A percentile compares a stretch with the other conserved stretches of the same genome.
phyloP scores from a whole-genome alignment of 225 moss, liverwort and hornwort species.

The Asterella californica region DNA sequence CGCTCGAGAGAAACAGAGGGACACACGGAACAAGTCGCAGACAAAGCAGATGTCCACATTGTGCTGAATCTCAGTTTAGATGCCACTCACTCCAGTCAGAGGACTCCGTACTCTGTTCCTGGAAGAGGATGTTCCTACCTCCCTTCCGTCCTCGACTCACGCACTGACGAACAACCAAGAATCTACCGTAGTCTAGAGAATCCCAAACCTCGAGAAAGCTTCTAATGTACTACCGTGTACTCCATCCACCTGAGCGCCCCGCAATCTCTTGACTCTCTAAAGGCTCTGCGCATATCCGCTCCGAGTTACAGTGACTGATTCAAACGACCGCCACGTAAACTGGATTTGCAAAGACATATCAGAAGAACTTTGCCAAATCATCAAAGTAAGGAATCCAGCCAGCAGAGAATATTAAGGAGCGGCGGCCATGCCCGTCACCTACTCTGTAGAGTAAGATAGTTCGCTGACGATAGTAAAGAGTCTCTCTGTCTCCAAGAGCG shows the following conservation, averaged over 20 bases:
- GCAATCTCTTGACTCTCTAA: background rate
- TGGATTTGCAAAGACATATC: constrained; percentile 6
- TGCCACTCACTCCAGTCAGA: background rate
- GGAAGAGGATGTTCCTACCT: background rate
- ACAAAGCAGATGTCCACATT: constrained; percentile 20
- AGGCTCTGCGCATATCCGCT: background rate
- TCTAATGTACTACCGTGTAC: background rate
- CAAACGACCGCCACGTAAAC: constrained; percentile 22
- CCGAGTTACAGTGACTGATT: background rate
- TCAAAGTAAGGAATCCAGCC: background rate
- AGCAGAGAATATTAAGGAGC: background rate
- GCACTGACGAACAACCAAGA: background rate
- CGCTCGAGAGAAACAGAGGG: background rate
- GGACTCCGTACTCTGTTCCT: background rate
- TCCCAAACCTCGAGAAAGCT: background rate
- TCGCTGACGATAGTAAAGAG: background rate
- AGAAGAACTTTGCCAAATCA: background rate
- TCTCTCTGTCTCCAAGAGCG: background rate
- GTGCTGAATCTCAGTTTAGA: background rate
- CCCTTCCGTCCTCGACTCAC: background rate
- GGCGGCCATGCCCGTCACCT: background rate
- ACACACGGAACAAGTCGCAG: constrained; percentile 16
- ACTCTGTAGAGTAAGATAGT: too few relatives aligned
- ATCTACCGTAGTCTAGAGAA: background rate
- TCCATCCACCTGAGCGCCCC: background rate